Base-by-base conservation (phyloP, 768 basidiomycete species). In the Podaxis pistillaris region DNA sequence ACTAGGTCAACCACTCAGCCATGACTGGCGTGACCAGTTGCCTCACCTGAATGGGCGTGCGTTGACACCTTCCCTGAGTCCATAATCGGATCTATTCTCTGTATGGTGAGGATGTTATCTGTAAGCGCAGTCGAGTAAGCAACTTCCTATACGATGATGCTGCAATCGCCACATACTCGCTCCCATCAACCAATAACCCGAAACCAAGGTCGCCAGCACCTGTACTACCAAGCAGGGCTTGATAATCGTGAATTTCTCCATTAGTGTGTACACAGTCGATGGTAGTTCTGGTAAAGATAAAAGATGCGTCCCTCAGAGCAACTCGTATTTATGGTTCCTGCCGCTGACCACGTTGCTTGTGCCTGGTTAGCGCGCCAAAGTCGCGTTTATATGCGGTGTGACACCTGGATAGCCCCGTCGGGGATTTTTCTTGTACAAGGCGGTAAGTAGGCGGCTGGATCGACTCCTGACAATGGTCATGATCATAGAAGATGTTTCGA, bases 71-170 rank as follows among this genome's bases (percentile, higher is more conserved):
- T 65, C n/a, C 73, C 70, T 4, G 76, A 71, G 62, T 67, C 71
- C n/a, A 76, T 68, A 22, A 78, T 70, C 15, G 78, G 76, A 66
- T 79, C 78, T 5, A 77, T 64, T 15, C 78, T 70, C 58, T 78
- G 75, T 22, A 74, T 73, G n/a, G 74, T 74, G 62, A 79, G 64
- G 33, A 76, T 67, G 56, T 78, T 71, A 44, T 73, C 76, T 78
- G 36, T 36, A n/a, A 50, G 22, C 38, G n/a, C 24, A 54, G 11
- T 47, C 28, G 54, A 40, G 24, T 7, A 38, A 28, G 15, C 36
- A 37, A 28, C 2, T 53, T 11, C 7, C 4, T 13, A n/a, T 8
- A 5, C 13, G 47, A 19, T n/a, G 33, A 5, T 38, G 12, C 30
- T 37, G 15, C 11, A 63, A 62, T 26, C 15, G 49, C 13, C 40